A percentile compares a stretch with the other conserved stretches of the same genome.
Conservation (phyloP, 1,284 basidiomycete species). For the Vanrija humicola region DNA sequence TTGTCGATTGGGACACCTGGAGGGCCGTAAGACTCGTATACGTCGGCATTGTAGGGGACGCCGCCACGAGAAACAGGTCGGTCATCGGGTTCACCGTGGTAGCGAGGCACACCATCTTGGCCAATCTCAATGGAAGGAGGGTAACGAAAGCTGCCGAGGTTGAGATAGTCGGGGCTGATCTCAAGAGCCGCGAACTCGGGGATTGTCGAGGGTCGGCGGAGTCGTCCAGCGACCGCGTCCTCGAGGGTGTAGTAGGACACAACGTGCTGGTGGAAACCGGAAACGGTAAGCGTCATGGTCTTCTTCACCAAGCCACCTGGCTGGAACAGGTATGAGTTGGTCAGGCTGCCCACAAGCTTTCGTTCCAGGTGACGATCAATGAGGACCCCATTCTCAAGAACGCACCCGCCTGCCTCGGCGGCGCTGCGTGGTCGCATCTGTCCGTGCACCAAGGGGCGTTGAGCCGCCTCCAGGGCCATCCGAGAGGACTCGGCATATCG, state of each 20-base stretch:
- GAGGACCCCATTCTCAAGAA: slow-evolving; percentile 17
- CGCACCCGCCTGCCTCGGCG: slow-evolving; percentile 20
- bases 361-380: slow-evolving; percentile 55
- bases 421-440: slow-evolving; percentile 18
- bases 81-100: slow-evolving; percentile 49
- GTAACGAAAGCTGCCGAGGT: slow-evolving; percentile 84
- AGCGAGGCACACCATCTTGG: slow-evolving; percentile 72
- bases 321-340: slow-evolving; percentile 88
- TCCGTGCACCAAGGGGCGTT: slow-evolving; percentile 13
- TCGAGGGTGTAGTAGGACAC: slow-evolving; percentile 94
- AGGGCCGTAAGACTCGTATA: slow-evolving; percentile 13
- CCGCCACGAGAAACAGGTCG: slow-evolving; percentile 7
- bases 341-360: slow-evolving; percentile 78
- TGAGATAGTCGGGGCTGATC: slow-evolving; percentile 82
- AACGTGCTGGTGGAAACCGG: slow-evolving; percentile 83
- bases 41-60: slow-evolving; percentile 7
- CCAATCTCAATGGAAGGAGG: slow-evolving; percentile 83
- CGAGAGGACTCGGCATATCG: slow-evolving; percentile 16
- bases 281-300: slow-evolving; percentile 88
- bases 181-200: slow-evolving; percentile 81
- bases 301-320: slow-evolving; percentile 90
- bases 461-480: slow-evolving; percentile 15
- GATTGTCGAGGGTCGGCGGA: slow-evolving; percentile 80
- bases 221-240: slow-evolving; percentile 80
- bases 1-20: slow-evolving; percentile 1